Percentiles rank a stretch among this genome's conserved stretches.
These are phyloP conservation scores for Mortierella sp. DNA, from an alignment of 371 early-diverging fungal genomes.

Conservation along the genomic window DNA sequence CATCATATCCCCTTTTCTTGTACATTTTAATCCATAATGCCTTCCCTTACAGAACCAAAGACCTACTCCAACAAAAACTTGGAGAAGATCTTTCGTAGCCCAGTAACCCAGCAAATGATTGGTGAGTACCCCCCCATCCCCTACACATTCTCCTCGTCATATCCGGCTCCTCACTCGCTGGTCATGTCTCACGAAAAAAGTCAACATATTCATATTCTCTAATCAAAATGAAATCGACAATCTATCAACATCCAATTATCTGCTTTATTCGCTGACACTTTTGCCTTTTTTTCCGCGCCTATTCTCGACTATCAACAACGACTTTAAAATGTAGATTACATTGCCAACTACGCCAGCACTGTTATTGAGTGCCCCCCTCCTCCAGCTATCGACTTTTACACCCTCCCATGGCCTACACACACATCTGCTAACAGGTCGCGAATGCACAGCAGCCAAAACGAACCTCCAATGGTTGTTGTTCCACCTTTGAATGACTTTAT, in stretches of 20 bases:
- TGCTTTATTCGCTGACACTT: background rate
- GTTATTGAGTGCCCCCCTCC: conserved; percentile 66
- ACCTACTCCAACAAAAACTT: conserved; percentile 51
- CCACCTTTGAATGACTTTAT: conserved; percentile 68
- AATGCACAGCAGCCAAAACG: conserved; percentile 20
- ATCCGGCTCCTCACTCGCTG: background rate
- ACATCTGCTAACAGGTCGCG: conserved; percentile 35
- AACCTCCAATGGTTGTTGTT: conserved; percentile 42
- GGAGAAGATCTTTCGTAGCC: conserved; percentile 53
- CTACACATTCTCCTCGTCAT: background rate
- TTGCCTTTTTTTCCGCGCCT: background rate
- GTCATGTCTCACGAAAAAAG: too few relatives aligned
- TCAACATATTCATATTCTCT: background rate
- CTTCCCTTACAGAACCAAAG: conserved; percentile 52
- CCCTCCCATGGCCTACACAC: conserved; percentile 42
- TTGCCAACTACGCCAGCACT: conserved; percentile 62
- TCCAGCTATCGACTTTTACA: conserved; percentile 39
- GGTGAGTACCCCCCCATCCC: conserved; percentile 30
- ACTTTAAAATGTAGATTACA: conserved; percentile 34
- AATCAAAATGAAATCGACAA: background rate
- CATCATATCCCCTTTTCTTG: background rate
- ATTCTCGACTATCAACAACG: background rate
- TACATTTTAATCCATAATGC: conserved; percentile 23
- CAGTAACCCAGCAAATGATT: conserved; percentile 57
- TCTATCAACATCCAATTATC: background rate